Conservation (phyloP, 2,329 filamentous ascomycete genomes). For the Aurifilum marmelostoma region DNA sequence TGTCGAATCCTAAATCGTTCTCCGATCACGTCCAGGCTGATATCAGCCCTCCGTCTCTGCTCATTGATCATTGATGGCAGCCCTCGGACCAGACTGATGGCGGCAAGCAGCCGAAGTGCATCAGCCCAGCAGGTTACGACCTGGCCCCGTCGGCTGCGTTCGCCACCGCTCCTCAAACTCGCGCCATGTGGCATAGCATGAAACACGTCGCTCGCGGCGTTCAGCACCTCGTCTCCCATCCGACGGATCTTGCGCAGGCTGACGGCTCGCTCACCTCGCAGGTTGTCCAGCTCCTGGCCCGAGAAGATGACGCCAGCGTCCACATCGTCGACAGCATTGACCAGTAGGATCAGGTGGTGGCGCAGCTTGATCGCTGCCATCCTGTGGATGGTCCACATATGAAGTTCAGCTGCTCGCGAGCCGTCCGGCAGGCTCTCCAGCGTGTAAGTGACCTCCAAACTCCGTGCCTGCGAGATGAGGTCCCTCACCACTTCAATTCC, state of each 20-base stretch:
- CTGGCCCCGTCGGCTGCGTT: neutral
- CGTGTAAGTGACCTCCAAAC: neutral
- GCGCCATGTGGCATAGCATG: slow-evolving; percentile 1
- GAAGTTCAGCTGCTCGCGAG: neutral
- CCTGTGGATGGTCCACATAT: neutral
- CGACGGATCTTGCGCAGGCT: neutral
- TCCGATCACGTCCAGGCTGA: neutral
- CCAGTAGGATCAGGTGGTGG: slow-evolving; percentile 2
- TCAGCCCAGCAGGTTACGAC: slow-evolving; percentile 1
- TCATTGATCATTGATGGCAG: neutral
- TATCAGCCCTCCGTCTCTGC: neutral
- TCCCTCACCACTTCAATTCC: neutral
- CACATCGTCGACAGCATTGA: neutral
- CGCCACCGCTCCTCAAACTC: neutral
- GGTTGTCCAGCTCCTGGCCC: neutral
- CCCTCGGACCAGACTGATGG: neutral
- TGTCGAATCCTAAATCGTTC: neutral
- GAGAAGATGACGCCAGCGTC: neutral
- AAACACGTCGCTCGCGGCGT: neutral
- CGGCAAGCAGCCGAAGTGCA: neutral
- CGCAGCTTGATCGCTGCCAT: neutral
- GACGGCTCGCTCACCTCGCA: neutral
- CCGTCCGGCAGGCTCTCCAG: neutral
- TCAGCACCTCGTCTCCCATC: slow-evolving; percentile 8
- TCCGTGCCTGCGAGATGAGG: neutral